Base-by-base conservation (phyloP, 768 basidiomycete genomes). In the Auricularia sp. region DNA sequence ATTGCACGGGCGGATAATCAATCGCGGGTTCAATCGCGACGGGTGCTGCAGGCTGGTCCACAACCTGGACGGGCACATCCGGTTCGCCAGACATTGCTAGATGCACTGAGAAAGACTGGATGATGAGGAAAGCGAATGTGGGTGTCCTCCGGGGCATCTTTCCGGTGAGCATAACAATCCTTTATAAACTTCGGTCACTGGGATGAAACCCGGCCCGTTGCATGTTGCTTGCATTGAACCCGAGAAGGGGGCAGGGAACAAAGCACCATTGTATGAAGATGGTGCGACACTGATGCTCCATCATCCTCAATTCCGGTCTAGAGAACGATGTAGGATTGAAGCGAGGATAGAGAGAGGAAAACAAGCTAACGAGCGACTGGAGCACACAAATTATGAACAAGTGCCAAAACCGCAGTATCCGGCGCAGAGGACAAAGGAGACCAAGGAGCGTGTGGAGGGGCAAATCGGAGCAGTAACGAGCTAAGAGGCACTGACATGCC, bases 361-460 rank as follows among this genome's bases (percentile, higher is more conserved):
- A 51, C 14, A 24, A n/a, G 29, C 56, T 29, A 59, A 59, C 16
- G 56, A 59, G 56, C 56, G 56, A 59, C 56, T 59, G 56, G 56
- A 34, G 24, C 24, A 59, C 29, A 34, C 56, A 59, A 59, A 33
- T 24, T 59, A 59, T 59, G 24, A 59, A 29, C 24, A 35, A 6
- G 7, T 6, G 56, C 56, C 56, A 59, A 29, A 21, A 29, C 56
- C 34, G 21, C 11, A 34, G 29, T 59, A 34, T n/a, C 13, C 47
- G 29, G 7, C 56, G 24, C 14, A 59, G 14, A 29, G 56, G 56
- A 56, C 54, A 16, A 21, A 21, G 18, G 44, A 45, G 54, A 56
- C n/a, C 29, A 34, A 35, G 56, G 24, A 59, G 34, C 56, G 56
- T 33, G 56, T 35, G 29, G 56, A 35, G 29, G 51, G 29, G 54